Evolutionary conservation across 2,329 filamentous ascomycete species (phyloP).

Genomic region (Botrytis sinoallii): DNA sequence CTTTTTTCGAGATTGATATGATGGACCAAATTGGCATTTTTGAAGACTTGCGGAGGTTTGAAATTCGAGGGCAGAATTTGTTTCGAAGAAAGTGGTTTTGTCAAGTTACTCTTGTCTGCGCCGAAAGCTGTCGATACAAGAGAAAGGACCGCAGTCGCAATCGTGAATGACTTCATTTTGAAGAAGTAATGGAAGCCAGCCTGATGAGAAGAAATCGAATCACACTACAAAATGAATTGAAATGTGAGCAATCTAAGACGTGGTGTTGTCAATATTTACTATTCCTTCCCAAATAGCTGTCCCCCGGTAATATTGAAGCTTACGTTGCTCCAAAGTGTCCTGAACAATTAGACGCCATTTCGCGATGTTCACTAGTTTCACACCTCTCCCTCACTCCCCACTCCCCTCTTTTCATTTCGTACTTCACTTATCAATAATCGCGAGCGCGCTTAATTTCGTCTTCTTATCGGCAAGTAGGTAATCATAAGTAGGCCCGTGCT

Average conservation of each 20-base stretch:
- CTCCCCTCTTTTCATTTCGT: not conserved
- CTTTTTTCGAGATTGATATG: conserved; percentile 90
- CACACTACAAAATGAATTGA: not conserved
- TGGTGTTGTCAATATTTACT: conserved; percentile 11
- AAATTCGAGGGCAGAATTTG: conserved; percentile 63
- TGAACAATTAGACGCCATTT: conserved; percentile 19
- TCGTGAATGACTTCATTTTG: conserved; percentile 40
- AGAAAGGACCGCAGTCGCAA: conserved; percentile 58
- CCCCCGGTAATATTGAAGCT: conserved; percentile 25
- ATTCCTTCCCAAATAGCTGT: conserved; percentile 8
- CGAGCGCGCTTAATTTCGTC: not conserved
- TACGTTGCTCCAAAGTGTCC: conserved; percentile 31
- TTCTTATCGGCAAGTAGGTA: not conserved
- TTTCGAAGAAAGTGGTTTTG: conserved; percentile 50
- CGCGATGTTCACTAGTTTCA: conserved; percentile 6
- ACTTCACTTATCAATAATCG: not conserved
- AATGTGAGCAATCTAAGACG: not conserved
- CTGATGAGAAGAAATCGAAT: not conserved
- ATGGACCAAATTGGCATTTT: conserved; percentile 88
- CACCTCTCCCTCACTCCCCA: conserved; percentile 5
- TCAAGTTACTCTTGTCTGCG: conserved; percentile 34
- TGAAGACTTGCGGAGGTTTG: conserved; percentile 85
- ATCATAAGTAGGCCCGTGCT: not conserved
- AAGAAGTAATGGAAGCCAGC: conserved; percentile 19
- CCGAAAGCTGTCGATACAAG: conserved; percentile 41